Evolutionary conservation across 495 filamentous ascomycete species (phyloP).

Genomic region (Aspergillus nidulans): DNA sequence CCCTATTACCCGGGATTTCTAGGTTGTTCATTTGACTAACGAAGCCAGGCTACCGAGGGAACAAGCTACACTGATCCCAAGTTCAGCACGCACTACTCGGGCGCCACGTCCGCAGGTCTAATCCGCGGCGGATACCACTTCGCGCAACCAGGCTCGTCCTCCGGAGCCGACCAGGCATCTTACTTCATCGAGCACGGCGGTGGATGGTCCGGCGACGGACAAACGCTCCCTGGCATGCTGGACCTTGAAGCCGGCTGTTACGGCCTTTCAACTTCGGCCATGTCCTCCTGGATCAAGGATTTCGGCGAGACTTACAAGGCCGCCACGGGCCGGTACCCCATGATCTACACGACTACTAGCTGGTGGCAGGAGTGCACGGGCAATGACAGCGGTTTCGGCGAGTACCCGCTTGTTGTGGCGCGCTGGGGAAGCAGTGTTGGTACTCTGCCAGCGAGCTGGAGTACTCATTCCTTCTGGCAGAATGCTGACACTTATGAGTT

Average conservation of each 20-base stretch:
- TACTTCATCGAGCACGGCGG: conserved; percentile 56
- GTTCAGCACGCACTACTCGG: conserved; percentile 50
- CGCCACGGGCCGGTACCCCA: conserved; percentile 45
- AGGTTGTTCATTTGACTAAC: neutral
- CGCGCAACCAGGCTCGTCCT: conserved; percentile 42
- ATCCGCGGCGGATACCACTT: conserved; percentile 60
- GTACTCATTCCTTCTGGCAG: conserved; percentile 55
- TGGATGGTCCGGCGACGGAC: conserved; percentile 54
- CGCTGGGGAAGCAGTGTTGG: conserved; percentile 35
- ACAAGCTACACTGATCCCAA: conserved; percentile 45
- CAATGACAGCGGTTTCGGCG: conserved; percentile 40
- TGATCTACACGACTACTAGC: conserved; percentile 52
- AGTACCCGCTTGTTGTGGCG: conserved; percentile 51
- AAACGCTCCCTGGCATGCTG: conserved; percentile 60
- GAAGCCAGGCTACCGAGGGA: conserved; percentile 50
- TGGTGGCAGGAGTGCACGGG: conserved; percentile 59
- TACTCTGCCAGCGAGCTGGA: conserved; percentile 53
- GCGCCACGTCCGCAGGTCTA: conserved; percentile 50
- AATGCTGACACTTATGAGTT: conserved; percentile 38
- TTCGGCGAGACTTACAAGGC: conserved; percentile 51
- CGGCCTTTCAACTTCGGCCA: conserved; percentile 40
- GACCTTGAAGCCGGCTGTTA: conserved; percentile 53
- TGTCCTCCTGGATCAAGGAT: conserved; percentile 53
- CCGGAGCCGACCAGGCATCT: conserved; percentile 46
- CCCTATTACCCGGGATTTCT: neutral